Evolutionary conservation across 805 yeast genomes (phyloP), one percentile per base, ranked within the genome.

Genomic region (Cyberlindnera subsufficiens): DNA sequence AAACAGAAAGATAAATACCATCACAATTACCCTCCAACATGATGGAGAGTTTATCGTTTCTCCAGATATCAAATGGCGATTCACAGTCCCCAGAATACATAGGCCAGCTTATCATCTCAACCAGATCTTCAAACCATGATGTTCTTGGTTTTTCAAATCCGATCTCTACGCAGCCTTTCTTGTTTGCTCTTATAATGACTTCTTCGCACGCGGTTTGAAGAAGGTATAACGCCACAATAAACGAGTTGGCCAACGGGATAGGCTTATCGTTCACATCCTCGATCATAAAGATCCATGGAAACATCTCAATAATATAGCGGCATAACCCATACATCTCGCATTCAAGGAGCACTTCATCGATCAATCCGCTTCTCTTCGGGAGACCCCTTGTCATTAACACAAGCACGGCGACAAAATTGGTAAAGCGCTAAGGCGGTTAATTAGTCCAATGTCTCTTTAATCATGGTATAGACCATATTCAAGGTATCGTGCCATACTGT

Each of bases 71-170:
- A 15, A 38, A 10, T 10, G 18, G 11, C 10, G 15, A 19, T 9
- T 38, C 40, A 9, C 4, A 9, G 6, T 31, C 36, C 9, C 19
- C 32, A 22, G 32, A 32, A 18, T 38, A 38, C 22, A 31, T 32
- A 5, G 40, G 40, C 40, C 40, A 38, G 8, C 19, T 38, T 35
- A 38, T 19, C 31, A 31, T 10, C 17, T 32, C 35, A 19, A 38
- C 16, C 30, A 38, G 25, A 32, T 32, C 35, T n/a, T 22, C 40
- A 38, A 38, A 38, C 40, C 40, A 38, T 10, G 31, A 20, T 10
- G 35, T 22, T 16, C 31, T 20, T n/a, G 31, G 35, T 19, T 31
- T 19, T n/a, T 31, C 22, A 15, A 14, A n/a, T 14, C 40, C 35
- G 5, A 38, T 22, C 8, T 15, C 19, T 9, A 38, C 7, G 14